Evolutionary conservation across 75 land plant genomes (phyloP).

Genomic region (Pinus tabuliformis): DNA sequence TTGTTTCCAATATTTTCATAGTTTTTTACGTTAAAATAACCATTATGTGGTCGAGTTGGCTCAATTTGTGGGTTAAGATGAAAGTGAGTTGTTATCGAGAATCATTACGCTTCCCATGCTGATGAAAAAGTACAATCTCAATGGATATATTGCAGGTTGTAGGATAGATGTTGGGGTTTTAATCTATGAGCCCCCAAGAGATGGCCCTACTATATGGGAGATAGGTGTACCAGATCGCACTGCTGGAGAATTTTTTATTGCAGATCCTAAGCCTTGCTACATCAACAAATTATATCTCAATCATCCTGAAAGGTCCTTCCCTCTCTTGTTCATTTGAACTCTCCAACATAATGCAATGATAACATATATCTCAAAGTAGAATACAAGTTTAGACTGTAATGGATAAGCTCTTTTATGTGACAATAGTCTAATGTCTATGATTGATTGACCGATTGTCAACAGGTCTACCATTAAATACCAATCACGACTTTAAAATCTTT

Average conservation of each 20-base stretch:
- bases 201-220: slow-evolving; percentile 86
- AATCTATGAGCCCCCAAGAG: slow-evolving; percentile 61
- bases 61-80: not conserved
- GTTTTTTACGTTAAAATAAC: not conserved
- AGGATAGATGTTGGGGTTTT: slow-evolving; percentile 38
- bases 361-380: too few relatives aligned
- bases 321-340: too few relatives aligned
- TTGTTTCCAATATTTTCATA: not conserved
- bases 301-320: slow-evolving; percentile 38
- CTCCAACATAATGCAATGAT: too few relatives aligned
- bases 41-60: not conserved
- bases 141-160: slow-evolving; percentile 26
- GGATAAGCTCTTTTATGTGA: too few relatives aligned
- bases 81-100: not conserved
- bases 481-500: too few relatives aligned
- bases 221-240: slow-evolving; percentile 77
- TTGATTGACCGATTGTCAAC: too few relatives aligned
- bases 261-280: slow-evolving; percentile 52
- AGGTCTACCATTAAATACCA: too few relatives aligned
- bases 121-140: not conserved
- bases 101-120: not conserved
- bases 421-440: too few relatives aligned
- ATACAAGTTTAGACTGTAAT: too few relatives aligned
- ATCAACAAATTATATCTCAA: slow-evolving; percentile 42
- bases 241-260: slow-evolving; percentile 73